Percentiles rank a stretch among this genome's conserved stretches.
phyloP scores from a whole-genome alignment of 441 rosid genomes.

The Populus hybrid region DNA sequence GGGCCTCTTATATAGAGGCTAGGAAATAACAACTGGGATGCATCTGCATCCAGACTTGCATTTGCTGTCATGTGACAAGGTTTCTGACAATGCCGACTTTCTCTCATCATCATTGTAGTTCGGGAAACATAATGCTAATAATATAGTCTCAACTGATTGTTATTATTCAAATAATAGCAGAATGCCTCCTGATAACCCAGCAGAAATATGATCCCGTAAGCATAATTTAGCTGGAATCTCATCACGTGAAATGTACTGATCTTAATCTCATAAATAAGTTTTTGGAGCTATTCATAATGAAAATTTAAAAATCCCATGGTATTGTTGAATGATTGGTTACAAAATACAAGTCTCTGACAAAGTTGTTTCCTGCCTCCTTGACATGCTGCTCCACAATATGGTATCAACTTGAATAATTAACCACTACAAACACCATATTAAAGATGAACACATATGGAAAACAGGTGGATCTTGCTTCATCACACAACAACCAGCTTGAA shows the following conservation, averaged over 20 bases:
- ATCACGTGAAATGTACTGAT: neutral
- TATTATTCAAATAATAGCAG: no score
- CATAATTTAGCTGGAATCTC: neutral
- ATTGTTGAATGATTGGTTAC: neutral
- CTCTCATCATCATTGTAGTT: neutral
- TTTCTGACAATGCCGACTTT: neutral
- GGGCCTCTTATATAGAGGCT: neutral
- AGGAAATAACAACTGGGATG: neutral
- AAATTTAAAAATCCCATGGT: neutral
- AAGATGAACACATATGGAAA: neutral
- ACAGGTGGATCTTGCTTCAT: neutral
- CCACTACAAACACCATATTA: neutral
- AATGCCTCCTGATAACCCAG: neutral
- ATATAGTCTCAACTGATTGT: neutral
- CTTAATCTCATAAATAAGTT: neutral
- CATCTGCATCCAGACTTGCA: neutral
- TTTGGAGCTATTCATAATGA: no score
- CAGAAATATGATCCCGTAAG: neutral
- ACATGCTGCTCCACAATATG: neutral
- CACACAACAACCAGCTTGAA: no score
- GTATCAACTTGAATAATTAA: neutral
- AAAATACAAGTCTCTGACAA: neutral
- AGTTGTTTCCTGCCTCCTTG: neutral
- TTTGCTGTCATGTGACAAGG: slow-evolving; percentile 15
- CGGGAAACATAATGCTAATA: no score